A percentile compares a stretch with the other conserved stretches of the same genome.
These are phyloP conservation scores for Phytophthora pistaciae DNA, from an alignment of 352 stramenopile genomes.

Conservation along the genomic window DNA sequence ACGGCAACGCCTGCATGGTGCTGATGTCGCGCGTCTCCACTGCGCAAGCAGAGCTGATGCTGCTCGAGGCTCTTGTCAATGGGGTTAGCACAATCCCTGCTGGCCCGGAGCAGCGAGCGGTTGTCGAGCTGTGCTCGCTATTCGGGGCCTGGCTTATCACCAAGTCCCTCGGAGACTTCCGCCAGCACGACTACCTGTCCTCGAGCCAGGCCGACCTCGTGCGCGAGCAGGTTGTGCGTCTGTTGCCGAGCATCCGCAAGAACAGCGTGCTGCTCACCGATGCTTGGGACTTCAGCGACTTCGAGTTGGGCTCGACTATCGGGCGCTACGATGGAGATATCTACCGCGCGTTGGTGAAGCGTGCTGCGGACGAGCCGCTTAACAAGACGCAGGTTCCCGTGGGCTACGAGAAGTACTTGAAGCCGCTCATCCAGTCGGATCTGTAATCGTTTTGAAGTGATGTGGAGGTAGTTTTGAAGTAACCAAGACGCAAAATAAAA, in stretches of 20 bases:
- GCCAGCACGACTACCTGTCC: conserved; percentile 63
- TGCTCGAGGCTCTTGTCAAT: conserved; percentile 47
- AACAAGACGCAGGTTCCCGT: conserved; percentile 52
- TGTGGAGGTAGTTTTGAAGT: not conserved
- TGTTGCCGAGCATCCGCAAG: conserved; percentile 52
- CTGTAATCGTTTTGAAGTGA: conserved; percentile 14
- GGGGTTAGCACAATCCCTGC: conserved; percentile 34
- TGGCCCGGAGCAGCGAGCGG: conserved; percentile 37
- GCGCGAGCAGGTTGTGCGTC: conserved; percentile 37
- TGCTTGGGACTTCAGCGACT: conserved; percentile 63
- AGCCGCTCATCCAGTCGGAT: conserved; percentile 38
- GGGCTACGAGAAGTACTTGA: conserved; percentile 55
- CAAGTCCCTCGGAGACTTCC: conserved; percentile 63
- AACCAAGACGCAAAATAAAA: too few species aligned
- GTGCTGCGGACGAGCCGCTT: conserved; percentile 50
- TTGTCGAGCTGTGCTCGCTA: conserved; percentile 46
- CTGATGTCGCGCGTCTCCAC: conserved; percentile 59
- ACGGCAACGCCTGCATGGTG: conserved; percentile 63
- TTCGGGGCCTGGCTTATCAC: conserved; percentile 60
- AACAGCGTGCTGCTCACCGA: conserved; percentile 59
- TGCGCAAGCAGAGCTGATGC: conserved; percentile 57
- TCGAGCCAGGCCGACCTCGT: conserved; percentile 50
- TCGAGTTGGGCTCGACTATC: conserved; percentile 70
- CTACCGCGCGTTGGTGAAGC: conserved; percentile 57
- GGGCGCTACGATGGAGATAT: conserved; percentile 65